Base-by-base conservation (phyloP, 202 grass and related monocot species). In the Digitaria exilis region DNA sequence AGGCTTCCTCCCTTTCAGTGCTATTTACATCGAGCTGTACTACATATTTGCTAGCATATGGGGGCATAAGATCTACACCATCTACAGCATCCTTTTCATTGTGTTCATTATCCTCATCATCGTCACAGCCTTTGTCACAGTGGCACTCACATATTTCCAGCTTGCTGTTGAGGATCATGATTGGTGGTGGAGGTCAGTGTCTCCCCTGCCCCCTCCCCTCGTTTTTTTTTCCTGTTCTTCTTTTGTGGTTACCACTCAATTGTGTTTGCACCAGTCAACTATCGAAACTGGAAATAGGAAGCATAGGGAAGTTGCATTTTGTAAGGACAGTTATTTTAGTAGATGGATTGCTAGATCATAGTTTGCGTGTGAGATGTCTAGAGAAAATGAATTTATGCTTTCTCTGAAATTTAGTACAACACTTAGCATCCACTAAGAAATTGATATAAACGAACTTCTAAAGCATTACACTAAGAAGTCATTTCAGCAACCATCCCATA, bases 61-160 rank as follows among this genome's bases (percentile, higher is more conserved):
- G 95, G 95, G 95, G 37, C 92, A 97, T 83, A 94, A 92, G 84
- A 97, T 97, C 64, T 97, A 97, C 76, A 97, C 95, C 59, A 92
- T 94, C 70, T 97, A 94, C 43, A 94, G 92, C 46, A 97, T 97
- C 80, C 92, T 97, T 34, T 97, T 94, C 72, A 94, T 97, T 57
- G 95, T 94, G 28, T 97, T 97, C 56, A 92, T 97, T 80, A 92
- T 97, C 37, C 95, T 97, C 60, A 91, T 97, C 62, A 91, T 94
- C 9, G 92, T 94, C 83, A 97, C 95, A 7, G 95, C 95, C 1
- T 94, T 97, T 69, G 91, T 97, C 81, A 97, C 95, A 32, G 92
- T 97, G 30, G 90, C 95, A 5, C 78, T 97, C 50, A 91, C 95
- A 2, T 97, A 97, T 67, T 97, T 97, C 86, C 95, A 97, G 68